A percentile compares a stretch with the other conserved stretches of the same genome.
These are phyloP conservation scores for Dovyalis caffra DNA, from an alignment of 345 rosid species.

Conservation along the genomic window DNA sequence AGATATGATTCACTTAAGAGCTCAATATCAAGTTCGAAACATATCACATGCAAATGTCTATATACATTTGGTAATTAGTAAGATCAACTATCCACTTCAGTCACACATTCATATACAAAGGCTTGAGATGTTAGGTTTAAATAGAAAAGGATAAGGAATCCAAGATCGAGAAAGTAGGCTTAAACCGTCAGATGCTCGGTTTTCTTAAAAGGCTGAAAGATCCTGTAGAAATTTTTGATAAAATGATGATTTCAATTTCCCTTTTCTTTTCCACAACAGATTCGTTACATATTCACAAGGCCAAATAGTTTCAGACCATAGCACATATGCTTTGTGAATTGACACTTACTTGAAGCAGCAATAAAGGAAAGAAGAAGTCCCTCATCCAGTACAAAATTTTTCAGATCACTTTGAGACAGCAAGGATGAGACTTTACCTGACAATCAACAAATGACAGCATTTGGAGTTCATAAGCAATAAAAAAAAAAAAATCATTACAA, in stretches of 20 bases:
- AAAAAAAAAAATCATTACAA: not conserved
- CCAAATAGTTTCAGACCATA: too few species aligned
- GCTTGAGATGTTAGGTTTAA: too few species aligned
- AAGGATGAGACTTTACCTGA: conserved; percentile 45
- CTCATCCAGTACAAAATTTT: conserved; percentile 66
- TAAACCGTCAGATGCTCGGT: too few species aligned
- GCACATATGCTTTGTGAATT: not conserved
- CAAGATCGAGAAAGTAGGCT: too few species aligned
- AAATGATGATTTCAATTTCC: not conserved
- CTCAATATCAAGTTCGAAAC: not conserved
- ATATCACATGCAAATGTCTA: not conserved
- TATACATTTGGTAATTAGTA: not conserved
- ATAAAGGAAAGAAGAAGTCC: conserved; percentile 70
- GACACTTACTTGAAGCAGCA: conserved; percentile 57
- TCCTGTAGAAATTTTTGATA: too few species aligned
- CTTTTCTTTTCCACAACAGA: not conserved
- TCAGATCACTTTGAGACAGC: conserved; percentile 58
- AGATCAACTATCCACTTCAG: not conserved
- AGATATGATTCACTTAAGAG: not conserved
- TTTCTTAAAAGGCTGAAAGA: too few species aligned
- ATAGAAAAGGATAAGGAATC: too few species aligned
- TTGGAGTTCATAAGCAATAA: not conserved
- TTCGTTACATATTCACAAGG: not conserved
- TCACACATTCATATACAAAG: not conserved
- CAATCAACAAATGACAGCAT: conserved; percentile 7